These are phyloP conservation scores for Neolentinus lepideus DNA, from an alignment of 1,284 basidiomycete genomes.

Conservation along the genomic window DNA sequence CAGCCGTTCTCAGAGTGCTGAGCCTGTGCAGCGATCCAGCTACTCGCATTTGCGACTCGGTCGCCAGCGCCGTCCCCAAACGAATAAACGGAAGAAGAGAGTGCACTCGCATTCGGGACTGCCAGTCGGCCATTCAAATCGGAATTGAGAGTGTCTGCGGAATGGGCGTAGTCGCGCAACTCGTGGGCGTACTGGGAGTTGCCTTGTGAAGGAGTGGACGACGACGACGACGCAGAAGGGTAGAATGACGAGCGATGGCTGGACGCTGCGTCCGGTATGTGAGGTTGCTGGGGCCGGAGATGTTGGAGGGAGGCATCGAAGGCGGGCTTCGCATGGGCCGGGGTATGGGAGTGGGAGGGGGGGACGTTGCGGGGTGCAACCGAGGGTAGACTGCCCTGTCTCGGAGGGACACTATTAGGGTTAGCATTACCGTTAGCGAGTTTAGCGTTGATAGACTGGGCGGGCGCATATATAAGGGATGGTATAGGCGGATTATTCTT, in stretches of 20 bases:
- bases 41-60: neutral
- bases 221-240: constrained; percentile 23
- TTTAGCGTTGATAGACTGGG: constrained; percentile 14
- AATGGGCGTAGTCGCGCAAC: constrained; percentile 14
- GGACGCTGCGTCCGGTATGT: constrained; percentile 40
- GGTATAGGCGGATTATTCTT: constrained; percentile 64
- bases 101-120: constrained; percentile 11
- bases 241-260: constrained; percentile 55
- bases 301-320: constrained; percentile 23
- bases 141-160: neutral
- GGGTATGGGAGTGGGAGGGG: constrained; percentile 52
- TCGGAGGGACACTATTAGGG: constrained; percentile 26
- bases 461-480: constrained; percentile 15
- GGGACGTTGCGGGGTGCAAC: constrained; percentile 50
- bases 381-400: constrained; percentile 35
- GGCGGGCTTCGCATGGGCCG: constrained; percentile 27
- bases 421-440: constrained; percentile 5
- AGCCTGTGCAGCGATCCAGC: constrained; percentile 9
- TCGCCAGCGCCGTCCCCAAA: neutral
- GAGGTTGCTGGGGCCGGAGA: constrained; percentile 19
- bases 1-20: constrained; percentile 3
- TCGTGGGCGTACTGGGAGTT: constrained; percentile 29
- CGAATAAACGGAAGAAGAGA: neutral
- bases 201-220: constrained; percentile 22
- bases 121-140: constrained; percentile 11